A percentile compares a stretch with the other conserved stretches of the same genome.
phyloP scores from a whole-genome alignment of 257 asterid genomes.

The Striga asiatica region DNA sequence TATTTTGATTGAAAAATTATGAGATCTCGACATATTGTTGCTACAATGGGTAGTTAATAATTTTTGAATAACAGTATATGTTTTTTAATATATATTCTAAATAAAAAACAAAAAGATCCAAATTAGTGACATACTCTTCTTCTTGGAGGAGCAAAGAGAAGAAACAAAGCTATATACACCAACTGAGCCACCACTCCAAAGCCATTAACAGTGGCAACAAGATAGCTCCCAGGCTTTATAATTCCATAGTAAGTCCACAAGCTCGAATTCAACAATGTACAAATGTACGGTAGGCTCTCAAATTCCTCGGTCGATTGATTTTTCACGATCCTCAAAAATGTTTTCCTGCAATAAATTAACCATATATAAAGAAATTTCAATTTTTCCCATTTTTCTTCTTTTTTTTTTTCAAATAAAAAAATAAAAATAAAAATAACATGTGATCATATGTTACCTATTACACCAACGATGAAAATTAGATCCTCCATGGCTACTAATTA shows the following conservation, averaged over 20 bases:
- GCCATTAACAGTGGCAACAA: conserved; percentile 61
- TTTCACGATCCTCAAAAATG: conserved; percentile 55
- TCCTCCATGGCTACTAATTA: conserved; percentile 28
- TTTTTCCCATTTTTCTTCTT: background rate
- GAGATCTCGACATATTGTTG: no score
- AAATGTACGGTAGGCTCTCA: conserved; percentile 53
- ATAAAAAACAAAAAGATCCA: background rate
- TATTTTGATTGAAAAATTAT: no score
- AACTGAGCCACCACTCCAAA: conserved; percentile 44
- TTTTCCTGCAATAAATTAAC: conserved; percentile 28
- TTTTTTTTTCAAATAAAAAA: background rate
- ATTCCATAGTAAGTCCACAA: conserved; percentile 65
- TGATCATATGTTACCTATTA: conserved; percentile 34
- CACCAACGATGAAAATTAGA: conserved; percentile 29
- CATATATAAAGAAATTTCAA: background rate
- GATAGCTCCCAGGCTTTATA: conserved; percentile 49
- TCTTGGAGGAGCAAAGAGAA: conserved; percentile 29
- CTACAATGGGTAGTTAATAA: no score
- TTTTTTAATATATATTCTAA: no score
- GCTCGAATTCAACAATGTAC: conserved; percentile 41
- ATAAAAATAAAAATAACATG: no score
- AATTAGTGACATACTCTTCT: conserved; percentile 23
- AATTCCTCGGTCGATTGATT: conserved; percentile 50
- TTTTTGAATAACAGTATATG: no score
- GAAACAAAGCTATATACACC: conserved; percentile 35